Base-by-base conservation (phyloP, 2,329 filamentous ascomycete species). In the Monilinia fructicola region DNA sequence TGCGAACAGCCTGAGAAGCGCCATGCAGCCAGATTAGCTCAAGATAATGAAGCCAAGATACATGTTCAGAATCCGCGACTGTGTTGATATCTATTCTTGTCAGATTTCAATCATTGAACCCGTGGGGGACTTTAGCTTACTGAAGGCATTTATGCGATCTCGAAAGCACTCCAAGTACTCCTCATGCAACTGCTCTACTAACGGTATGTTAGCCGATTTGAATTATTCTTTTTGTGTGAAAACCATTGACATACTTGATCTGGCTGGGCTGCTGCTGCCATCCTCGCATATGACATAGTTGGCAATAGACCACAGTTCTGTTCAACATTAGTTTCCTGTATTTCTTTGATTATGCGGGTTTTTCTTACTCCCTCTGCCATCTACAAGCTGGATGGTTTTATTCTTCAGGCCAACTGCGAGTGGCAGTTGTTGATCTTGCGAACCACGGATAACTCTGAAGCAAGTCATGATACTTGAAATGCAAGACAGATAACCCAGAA, bases 111-210 rank as follows among this genome's bases (percentile, higher is more conserved):
- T 21, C 16, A 46, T 3, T 6, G 4, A 38, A 12, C 31, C 2
- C 4, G 46, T 4, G 11, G 26, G 1, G 12, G 7, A 23, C 9
- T 50, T 4, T 23, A 4, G 10, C 38, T 48, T 35, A 60, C 56
- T 60, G 18, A 46, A 60, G 11, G 6, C 23, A 16, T 60, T 46
- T 1, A 60, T 23, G 7, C 21, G 18, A 7, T 60, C 56, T 9
- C 56, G 42, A 23, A 60, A 60, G 31, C 56, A 46, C 21, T 60
- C 56, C 10, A 50, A 31, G 7, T 60, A 60, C 16, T 60, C 56
- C 5, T n/a, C 56, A 21, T 23, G n/a, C 5, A 48, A 1, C 18
- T 60, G 23, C n/a, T 50, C 23, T 48, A 42, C 56, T 60, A 16
- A 40, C 21, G 9, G 4, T 16, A 40, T 4, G n/a, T 55, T 23